A percentile compares a stretch with the other conserved stretches of the same genome.
phyloP scores from a whole-genome alignment of 1,284 basidiomycete species.

The Leccinum pachyderme region DNA sequence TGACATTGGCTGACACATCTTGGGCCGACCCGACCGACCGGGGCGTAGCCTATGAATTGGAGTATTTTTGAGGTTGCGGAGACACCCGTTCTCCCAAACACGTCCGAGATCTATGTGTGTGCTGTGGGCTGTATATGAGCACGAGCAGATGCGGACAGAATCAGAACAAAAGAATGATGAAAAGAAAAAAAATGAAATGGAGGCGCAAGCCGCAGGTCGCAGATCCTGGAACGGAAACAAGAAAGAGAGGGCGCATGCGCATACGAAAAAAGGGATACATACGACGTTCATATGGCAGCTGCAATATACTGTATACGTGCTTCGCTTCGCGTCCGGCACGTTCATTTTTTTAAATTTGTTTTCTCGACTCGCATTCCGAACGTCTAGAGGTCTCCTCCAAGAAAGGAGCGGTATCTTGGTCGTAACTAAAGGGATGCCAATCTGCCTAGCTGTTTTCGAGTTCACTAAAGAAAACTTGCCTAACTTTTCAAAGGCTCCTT shows the following conservation, averaged over 20 bases:
- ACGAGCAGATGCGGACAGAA: not conserved
- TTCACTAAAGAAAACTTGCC: slow-evolving; percentile 6
- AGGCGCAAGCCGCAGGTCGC: not conserved
- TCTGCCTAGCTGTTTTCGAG: slow-evolving; percentile 6
- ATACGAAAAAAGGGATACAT: not conserved
- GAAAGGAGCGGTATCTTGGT: not conserved
- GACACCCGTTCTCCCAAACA: not conserved
- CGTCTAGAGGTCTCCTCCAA: not conserved
- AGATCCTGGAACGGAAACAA: not conserved
- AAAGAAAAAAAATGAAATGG: not conserved
- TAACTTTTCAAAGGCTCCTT: not conserved
- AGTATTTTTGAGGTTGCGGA: not conserved
- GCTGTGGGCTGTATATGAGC: not conserved
- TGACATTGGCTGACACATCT: not conserved
- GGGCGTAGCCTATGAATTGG: not conserved
- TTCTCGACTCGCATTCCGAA: not conserved
- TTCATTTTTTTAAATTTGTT: not conserved
- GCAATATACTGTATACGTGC: not conserved
- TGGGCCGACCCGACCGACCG: not conserved
- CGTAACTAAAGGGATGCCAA: slow-evolving; percentile 1
- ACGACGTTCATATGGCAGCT: not conserved
- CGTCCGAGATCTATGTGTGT: not conserved
- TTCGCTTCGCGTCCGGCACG: not conserved
- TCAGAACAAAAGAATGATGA: not conserved
- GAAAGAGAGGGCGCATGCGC: not conserved